Evolutionary conservation across 2,329 filamentous ascomycete genomes (phyloP).

Genomic region (Clarireedia sp.): DNA sequence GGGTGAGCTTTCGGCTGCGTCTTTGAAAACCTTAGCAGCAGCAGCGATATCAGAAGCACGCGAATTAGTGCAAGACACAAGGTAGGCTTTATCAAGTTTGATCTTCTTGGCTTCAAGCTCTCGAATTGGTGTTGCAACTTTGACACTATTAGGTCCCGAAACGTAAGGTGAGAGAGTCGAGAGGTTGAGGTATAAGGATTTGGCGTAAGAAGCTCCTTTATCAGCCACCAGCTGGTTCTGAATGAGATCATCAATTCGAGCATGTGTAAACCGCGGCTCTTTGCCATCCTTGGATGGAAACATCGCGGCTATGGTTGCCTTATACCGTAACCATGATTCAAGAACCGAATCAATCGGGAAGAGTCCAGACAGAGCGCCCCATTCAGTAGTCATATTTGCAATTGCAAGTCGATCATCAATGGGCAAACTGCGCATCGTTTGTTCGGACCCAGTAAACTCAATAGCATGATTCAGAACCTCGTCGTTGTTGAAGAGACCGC

Average conservation of each 20-base stretch:
- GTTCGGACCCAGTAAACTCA: constrained; percentile 74
- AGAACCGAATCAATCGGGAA: constrained; percentile 76
- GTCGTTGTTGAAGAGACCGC: constrained; percentile 75
- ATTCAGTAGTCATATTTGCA: constrained; percentile 75
- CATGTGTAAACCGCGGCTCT: constrained; percentile 60
- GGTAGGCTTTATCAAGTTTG: constrained; percentile 72
- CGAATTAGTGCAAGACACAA: constrained; percentile 86
- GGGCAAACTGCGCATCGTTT: constrained; percentile 65
- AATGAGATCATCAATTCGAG: constrained; percentile 64
- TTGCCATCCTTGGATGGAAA: constrained; percentile 38
- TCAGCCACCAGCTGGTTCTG: constrained; percentile 62
- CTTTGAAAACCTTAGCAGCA: constrained; percentile 77
- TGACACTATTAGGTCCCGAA: constrained; percentile 84
- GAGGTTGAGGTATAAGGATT: constrained; percentile 73
- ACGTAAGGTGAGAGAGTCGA: constrained; percentile 79
- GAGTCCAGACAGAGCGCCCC: constrained; percentile 62
- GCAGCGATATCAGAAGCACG: constrained; percentile 72
- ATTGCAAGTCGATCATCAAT: constrained; percentile 70
- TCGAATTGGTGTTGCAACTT: constrained; percentile 69
- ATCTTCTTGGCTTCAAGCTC: constrained; percentile 70
- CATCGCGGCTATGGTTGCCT: constrained; percentile 66
- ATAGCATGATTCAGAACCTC: constrained; percentile 88
- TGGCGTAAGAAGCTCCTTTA: constrained; percentile 71
- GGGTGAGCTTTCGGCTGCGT: constrained; percentile 54
- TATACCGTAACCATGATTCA: constrained; percentile 64